These are phyloP conservation scores for Suillus lakei DNA, from an alignment of 768 basidiomycete species.

Conservation along the genomic window DNA sequence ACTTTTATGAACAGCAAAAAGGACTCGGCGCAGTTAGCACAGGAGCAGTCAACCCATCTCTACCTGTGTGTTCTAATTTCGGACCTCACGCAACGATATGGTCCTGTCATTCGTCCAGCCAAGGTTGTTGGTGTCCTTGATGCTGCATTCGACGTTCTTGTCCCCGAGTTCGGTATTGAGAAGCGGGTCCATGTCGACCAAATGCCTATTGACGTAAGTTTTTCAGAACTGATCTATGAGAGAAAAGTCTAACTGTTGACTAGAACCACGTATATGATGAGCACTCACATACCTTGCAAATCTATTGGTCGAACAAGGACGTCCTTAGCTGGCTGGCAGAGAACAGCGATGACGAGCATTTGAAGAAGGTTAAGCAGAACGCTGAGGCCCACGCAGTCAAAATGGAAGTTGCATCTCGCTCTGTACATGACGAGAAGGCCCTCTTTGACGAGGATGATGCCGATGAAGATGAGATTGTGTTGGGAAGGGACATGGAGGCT, in stretches of 20 bases:
- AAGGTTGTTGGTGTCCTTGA: constrained; percentile 96
- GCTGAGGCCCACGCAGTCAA: constrained; percentile 90
- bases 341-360: constrained; percentile 93
- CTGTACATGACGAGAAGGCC: constrained; percentile 85
- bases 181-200: constrained; percentile 99
- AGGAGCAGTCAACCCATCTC: constrained; percentile 95
- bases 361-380: constrained; percentile 92
- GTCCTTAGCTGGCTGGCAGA: constrained; percentile 96
- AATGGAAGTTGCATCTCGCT: constrained; percentile 89
- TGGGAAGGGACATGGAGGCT: constrained; percentile 57
- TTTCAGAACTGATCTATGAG: background rate
- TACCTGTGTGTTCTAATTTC: constrained; percentile 94
- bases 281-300: constrained; percentile 87
- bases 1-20: constrained; percentile 62
- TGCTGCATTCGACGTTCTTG: constrained; percentile 94
- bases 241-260: constrained; percentile 20
- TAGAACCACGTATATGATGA: constrained; percentile 97
- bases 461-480: constrained; percentile 81
- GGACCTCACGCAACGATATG: constrained; percentile 92
- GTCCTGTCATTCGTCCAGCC: constrained; percentile 95
- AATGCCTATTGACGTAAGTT: constrained; percentile 93
- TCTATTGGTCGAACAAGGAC: constrained; percentile 95
- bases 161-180: constrained; percentile 98
- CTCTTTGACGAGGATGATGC: constrained; percentile 89
- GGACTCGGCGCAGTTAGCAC: constrained; percentile 89